These are phyloP conservation scores for Pseudocohnilembus persalinus DNA, from an alignment of 169 alveolate species.

Conservation along the genomic window DNA sequence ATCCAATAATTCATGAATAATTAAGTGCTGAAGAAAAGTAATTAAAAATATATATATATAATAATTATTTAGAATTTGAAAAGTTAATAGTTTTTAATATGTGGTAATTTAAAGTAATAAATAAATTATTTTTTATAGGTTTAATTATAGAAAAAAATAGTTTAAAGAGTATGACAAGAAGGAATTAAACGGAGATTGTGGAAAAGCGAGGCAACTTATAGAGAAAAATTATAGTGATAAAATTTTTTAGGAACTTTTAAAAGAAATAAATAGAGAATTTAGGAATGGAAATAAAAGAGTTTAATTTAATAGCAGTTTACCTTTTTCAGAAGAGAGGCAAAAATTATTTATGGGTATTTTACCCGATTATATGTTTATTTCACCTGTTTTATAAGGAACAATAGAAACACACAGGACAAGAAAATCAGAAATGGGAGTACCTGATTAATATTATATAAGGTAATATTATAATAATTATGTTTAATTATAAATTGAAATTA, in stretches of 20 bases:
- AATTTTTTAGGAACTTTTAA: slow-evolving; percentile 10
- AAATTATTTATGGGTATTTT: slow-evolving; percentile 39
- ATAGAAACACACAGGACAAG: background rate
- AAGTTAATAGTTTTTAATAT: too few species aligned
- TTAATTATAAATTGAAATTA: background rate
- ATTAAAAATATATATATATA: too few species aligned
- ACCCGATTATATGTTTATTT: slow-evolving; percentile 48
- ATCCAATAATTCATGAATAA: too few species aligned
- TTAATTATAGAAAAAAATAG: too few species aligned
- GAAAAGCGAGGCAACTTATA: too few species aligned
- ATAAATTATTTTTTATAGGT: too few species aligned
- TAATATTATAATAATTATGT: slow-evolving; percentile 11
- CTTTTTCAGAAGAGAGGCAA: slow-evolving; percentile 57
- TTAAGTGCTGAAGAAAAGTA: too few species aligned
- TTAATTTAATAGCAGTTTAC: slow-evolving; percentile 47
- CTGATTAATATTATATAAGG: background rate
- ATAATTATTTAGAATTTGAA: too few species aligned
- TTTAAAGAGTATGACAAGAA: too few species aligned
- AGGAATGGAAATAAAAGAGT: slow-evolving; percentile 47
- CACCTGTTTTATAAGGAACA: background rate
- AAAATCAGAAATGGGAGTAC: background rate
- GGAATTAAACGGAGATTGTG: too few species aligned
- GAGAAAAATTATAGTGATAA: slow-evolving; percentile 19
- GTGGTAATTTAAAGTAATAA: too few species aligned
- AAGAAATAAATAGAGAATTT: slow-evolving; percentile 47